Percentiles rank a stretch among this genome's conserved stretches.
Conservation (phyloP, 2,329 filamentous ascomycete genomes). For the Dissoconium aciculare region DNA sequence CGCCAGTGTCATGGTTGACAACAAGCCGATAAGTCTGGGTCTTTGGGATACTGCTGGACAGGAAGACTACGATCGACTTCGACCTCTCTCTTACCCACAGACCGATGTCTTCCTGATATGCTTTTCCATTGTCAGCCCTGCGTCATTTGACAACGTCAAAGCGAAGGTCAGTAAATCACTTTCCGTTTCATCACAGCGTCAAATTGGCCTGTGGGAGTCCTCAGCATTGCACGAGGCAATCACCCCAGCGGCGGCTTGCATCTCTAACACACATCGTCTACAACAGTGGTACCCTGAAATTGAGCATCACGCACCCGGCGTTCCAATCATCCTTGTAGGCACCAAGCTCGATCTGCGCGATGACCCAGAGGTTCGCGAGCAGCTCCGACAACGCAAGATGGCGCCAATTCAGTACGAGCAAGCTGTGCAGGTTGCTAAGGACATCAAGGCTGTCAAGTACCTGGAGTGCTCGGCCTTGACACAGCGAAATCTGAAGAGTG, state of each 20-base stretch:
- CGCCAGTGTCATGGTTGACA: constrained; percentile 96
- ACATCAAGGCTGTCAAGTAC: constrained; percentile 94
- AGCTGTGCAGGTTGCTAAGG: constrained; percentile 74
- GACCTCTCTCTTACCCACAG: constrained; percentile 92
- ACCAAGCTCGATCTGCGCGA: constrained; percentile 94
- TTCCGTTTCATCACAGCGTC: too few relatives aligned
- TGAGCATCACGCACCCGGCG: constrained; percentile 85
- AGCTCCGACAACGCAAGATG: constrained; percentile 82
- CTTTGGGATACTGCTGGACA: constrained; percentile 98
- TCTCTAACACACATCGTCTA: too few relatives aligned
- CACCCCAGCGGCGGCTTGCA: too few relatives aligned
- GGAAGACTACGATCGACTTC: constrained; percentile 92
- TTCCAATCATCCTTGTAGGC: constrained; percentile 91
- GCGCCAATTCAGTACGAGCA: constrained; percentile 93
- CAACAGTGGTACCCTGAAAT: constrained; percentile 96
- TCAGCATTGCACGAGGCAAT: neutral
- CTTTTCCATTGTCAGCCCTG: constrained; percentile 94
- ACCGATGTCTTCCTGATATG: constrained; percentile 98
- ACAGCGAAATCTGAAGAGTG: constrained; percentile 92
- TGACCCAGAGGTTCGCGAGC: constrained; percentile 66
- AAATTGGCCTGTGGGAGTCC: neutral
- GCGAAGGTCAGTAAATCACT: constrained; percentile 91
- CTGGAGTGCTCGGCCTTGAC: constrained; percentile 95
- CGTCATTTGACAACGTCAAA: constrained; percentile 97
- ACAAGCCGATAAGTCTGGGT: constrained; percentile 90